A percentile compares a stretch with the other conserved stretches of the same genome.
Conservation (phyloP, 1,139 yeast species). For the Pichia sp. region DNA sequence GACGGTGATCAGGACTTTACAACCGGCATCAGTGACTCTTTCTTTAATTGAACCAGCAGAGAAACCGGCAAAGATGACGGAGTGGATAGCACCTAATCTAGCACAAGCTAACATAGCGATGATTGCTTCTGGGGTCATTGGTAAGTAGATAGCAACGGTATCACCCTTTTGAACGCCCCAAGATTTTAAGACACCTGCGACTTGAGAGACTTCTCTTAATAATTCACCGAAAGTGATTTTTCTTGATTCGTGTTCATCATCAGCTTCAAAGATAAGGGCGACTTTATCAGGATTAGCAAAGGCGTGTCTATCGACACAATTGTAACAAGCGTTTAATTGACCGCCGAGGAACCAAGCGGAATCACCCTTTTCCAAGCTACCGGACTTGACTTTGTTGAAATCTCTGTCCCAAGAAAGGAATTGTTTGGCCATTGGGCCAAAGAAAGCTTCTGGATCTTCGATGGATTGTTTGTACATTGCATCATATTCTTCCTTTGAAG, state of each 20-base stretch:
- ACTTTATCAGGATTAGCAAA: slow-evolving; percentile 79
- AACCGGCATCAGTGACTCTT: slow-evolving; percentile 85
- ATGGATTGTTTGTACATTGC: slow-evolving; percentile 76
- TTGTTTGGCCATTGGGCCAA: slow-evolving; percentile 79
- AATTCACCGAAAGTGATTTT: slow-evolving; percentile 83
- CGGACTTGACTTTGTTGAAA: slow-evolving; percentile 69
- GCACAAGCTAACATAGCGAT: slow-evolving; percentile 94
- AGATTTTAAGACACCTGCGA: slow-evolving; percentile 79
- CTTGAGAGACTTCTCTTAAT: slow-evolving; percentile 80
- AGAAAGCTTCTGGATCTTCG: slow-evolving; percentile 78
- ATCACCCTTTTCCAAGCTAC: slow-evolving; percentile 74
- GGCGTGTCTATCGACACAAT: slow-evolving; percentile 98
- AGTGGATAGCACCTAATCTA: slow-evolving; percentile 94
- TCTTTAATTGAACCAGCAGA: slow-evolving; percentile 91
- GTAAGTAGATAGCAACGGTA: slow-evolving; percentile 93
- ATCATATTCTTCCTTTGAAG: slow-evolving; percentile 62
- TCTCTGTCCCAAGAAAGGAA: slow-evolving; percentile 83
- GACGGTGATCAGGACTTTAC: slow-evolving; percentile 89
- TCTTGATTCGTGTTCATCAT: slow-evolving; percentile 75
- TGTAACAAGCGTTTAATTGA: slow-evolving; percentile 88
- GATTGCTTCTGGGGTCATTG: slow-evolving; percentile 96
- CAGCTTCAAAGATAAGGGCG: slow-evolving; percentile 95
- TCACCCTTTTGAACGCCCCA: slow-evolving; percentile 96
- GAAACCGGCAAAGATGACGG: slow-evolving; percentile 97
- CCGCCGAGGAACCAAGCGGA: slow-evolving; percentile 94